Percentiles rank a stretch among this genome's conserved stretches.
Conservation (phyloP, 306 rosid genomes). For the Acmispon strigosus region DNA sequence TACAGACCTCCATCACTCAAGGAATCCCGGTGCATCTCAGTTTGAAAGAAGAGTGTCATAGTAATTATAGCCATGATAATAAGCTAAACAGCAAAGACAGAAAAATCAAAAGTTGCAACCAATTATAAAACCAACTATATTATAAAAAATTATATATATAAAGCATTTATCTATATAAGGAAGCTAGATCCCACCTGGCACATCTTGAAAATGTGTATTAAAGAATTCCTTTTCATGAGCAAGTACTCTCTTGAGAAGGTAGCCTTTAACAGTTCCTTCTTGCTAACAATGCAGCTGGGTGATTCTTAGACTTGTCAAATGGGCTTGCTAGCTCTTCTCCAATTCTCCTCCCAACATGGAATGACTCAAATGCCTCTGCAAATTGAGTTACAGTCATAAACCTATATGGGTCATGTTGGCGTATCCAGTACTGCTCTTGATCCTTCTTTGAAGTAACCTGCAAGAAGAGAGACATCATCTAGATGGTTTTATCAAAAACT, state of each 20-base stretch:
- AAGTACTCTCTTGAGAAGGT: slow-evolving; percentile 45
- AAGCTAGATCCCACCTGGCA: slow-evolving; percentile 30
- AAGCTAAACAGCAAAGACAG: slow-evolving; percentile 33
- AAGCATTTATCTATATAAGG: not conserved
- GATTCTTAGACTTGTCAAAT: slow-evolving; percentile 41
- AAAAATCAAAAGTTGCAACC: not conserved
- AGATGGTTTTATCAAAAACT: not conserved
- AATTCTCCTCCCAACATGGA: slow-evolving; percentile 31
- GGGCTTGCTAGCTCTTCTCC: slow-evolving; percentile 37
- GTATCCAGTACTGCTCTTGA: slow-evolving; percentile 51
- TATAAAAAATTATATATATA: not conserved
- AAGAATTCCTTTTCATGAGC: slow-evolving; percentile 53
- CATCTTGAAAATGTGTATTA: slow-evolving; percentile 37
- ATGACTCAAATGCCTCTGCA: slow-evolving; percentile 43
- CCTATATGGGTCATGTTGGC: slow-evolving; percentile 25
- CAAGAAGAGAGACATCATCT: not conserved
- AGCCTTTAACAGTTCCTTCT: slow-evolving; percentile 41
- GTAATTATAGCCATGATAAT: slow-evolving; percentile 31
- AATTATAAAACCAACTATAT: not conserved
- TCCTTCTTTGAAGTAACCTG: slow-evolving; percentile 58
- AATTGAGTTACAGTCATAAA: slow-evolving; percentile 41
- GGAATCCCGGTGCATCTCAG: slow-evolving; percentile 57
- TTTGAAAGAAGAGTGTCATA: slow-evolving; percentile 58
- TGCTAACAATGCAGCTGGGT: slow-evolving; percentile 44
- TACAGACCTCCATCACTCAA: slow-evolving; percentile 40